Conservation (phyloP, 2,329 filamentous ascomycete species). For the Plectosphaerella cucumerina region DNA sequence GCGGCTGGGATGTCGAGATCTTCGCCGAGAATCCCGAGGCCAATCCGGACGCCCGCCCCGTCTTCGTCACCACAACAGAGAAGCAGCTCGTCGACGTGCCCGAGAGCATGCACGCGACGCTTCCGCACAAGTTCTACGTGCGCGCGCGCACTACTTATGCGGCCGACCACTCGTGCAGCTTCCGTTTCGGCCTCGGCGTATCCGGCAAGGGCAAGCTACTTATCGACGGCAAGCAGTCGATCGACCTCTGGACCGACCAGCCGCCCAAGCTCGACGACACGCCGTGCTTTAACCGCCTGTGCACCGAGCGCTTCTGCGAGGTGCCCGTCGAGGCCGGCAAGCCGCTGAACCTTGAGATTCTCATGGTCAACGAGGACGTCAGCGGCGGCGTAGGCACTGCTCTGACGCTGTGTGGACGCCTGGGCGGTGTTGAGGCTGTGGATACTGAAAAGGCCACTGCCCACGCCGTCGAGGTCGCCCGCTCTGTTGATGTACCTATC, state of each 20-base stretch:
- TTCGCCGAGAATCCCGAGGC: constrained; percentile 9
- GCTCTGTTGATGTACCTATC: constrained; percentile 54
- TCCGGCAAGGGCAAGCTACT: constrained; percentile 26
- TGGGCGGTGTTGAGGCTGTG: constrained; percentile 66
- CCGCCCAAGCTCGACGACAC: constrained; percentile 44
- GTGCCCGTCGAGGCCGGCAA: constrained; percentile 17
- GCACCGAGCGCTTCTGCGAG: constrained; percentile 21
- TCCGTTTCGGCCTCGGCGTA: constrained; percentile 10
- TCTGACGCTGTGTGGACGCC: constrained; percentile 51
- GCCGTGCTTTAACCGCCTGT: constrained; percentile 32
- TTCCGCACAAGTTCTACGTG: constrained; percentile 11
- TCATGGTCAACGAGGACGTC: constrained; percentile 17
- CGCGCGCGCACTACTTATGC: constrained; percentile 7
- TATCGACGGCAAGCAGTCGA: constrained; percentile 22
- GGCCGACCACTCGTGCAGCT: neutral
- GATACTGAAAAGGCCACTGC: constrained; percentile 7
- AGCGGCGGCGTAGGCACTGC: constrained; percentile 15
- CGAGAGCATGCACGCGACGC: constrained; percentile 7
- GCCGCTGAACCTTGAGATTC: constrained; percentile 21
- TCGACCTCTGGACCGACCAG: constrained; percentile 25
- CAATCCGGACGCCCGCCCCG: neutral
- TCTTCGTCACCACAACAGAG: constrained; percentile 3
- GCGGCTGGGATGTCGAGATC: constrained; percentile 10
- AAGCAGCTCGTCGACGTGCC: constrained; percentile 11
- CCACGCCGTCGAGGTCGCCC: constrained; percentile 31